A percentile compares a stretch with the other conserved stretches of the same genome.
These are phyloP conservation scores for Lasiosphaeria miniovina DNA, from an alignment of 495 filamentous ascomycete species.

Conservation along the genomic window DNA sequence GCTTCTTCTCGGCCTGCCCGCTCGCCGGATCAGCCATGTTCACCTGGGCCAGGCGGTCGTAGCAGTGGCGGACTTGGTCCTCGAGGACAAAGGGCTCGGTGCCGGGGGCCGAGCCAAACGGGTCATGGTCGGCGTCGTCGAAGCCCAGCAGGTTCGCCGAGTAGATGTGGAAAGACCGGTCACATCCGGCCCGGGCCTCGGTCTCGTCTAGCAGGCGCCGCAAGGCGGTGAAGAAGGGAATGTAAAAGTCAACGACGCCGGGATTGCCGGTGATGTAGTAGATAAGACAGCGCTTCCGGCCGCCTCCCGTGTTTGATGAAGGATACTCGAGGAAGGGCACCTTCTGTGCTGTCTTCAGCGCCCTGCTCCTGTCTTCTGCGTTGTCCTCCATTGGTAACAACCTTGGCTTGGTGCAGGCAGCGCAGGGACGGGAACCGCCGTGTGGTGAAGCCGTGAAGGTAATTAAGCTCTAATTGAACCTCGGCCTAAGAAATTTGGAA, in stretches of 20 bases:
- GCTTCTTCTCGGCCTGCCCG: slow-evolving; percentile 3
- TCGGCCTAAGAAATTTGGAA: too few relatives aligned
- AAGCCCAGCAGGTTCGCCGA: slow-evolving; percentile 77
- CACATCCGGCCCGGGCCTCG: slow-evolving; percentile 5
- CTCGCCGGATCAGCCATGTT: background rate
- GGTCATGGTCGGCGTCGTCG: slow-evolving; percentile 43
- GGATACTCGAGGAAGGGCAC: background rate
- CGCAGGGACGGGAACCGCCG: too few relatives aligned
- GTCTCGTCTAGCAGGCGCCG: slow-evolving; percentile 32
- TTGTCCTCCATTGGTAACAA: background rate
- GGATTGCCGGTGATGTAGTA: slow-evolving; percentile 85
- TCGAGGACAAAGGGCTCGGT: slow-evolving; percentile 51
- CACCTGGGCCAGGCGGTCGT: slow-evolving; percentile 33
- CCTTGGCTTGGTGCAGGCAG: background rate
- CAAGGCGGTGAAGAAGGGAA: slow-evolving; percentile 58
- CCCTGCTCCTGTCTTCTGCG: background rate
- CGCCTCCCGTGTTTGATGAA: background rate
- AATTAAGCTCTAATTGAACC: too few relatives aligned
- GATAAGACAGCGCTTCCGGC: slow-evolving; percentile 35
- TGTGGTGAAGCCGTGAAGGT: too few relatives aligned
- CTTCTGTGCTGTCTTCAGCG: background rate
- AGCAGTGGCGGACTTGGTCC: slow-evolving; percentile 58
- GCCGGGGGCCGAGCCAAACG: slow-evolving; percentile 29
- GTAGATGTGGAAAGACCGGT: slow-evolving; percentile 52
- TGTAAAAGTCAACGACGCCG: slow-evolving; percentile 79